Conservation (phyloP, 2,329 filamentous ascomycete species). For the Colletotrichum sojae region DNA sequence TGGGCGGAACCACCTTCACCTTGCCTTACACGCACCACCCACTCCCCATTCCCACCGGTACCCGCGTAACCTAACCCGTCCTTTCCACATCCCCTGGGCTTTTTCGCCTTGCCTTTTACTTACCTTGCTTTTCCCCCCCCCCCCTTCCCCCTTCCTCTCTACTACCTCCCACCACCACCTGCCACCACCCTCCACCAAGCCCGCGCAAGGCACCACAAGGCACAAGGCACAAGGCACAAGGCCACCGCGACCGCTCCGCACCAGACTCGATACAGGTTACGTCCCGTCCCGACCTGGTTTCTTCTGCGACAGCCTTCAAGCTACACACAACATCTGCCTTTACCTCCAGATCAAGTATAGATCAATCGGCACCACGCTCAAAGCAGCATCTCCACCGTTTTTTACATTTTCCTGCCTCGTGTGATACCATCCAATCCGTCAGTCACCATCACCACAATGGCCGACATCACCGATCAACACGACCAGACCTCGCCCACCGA, state of each 20-base stretch:
- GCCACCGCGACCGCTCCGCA: constrained; percentile 46
- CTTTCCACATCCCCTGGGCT: constrained; percentile 9
- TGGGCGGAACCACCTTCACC: neutral
- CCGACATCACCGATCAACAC: constrained; percentile 85
- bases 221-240: constrained; percentile 6
- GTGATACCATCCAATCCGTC: constrained; percentile 45
- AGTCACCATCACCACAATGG: constrained; percentile 66
- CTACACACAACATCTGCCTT: constrained; percentile 56
- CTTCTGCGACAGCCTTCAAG: constrained; percentile 63
- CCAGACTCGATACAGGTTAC: constrained; percentile 63
- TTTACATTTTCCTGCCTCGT: constrained; percentile 68
- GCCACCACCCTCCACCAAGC: constrained; percentile 24
- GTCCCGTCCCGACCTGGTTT: constrained; percentile 66
- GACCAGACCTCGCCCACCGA: constrained; percentile 82
- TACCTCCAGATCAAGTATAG: constrained; percentile 76
- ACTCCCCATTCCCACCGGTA: constrained; percentile 28
- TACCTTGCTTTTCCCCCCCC: neutral
- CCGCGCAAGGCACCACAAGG: constrained; percentile 25
- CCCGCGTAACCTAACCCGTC: constrained; percentile 12
- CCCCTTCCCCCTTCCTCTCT: constrained; percentile 34
- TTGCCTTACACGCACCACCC: constrained; percentile 10
- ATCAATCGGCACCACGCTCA: constrained; percentile 75
- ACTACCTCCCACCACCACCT: constrained; percentile 48
- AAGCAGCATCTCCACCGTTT: constrained; percentile 74
- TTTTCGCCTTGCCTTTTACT: constrained; percentile 11